Evolutionary conservation across 495 filamentous ascomycete genomes (phyloP), one percentile per base, ranked within the genome.

Genomic region (Aspergillus egyptiacus): DNA sequence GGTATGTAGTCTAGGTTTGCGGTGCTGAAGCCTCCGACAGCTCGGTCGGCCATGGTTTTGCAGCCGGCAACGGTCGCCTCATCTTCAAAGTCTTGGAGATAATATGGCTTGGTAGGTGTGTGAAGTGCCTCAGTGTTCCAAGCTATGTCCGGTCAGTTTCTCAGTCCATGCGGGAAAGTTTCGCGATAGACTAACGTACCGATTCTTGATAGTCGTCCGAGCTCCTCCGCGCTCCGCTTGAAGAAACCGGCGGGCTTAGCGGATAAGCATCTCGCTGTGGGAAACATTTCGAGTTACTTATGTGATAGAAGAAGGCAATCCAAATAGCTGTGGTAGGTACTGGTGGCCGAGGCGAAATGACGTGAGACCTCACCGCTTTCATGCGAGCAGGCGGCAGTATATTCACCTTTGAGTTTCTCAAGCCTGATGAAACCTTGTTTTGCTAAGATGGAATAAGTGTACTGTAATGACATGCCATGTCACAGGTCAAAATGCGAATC

Each of bases 1-100:
- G 73, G 74, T 15, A 86, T 70, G 63, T 79, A 86, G 58, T 90
- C 83, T 41, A 98, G 74, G 36, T 75, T 64, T 14, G 82, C 81
- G 18, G 75, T 79, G 37, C 89, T 94, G 71, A 77, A 87, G 36
- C 91, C 93, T 51, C 91, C 93, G 6, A 95, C 84, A 56, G 91
- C 86, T 28, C 69, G 72, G 62, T 98, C 93, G 61, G 79, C 85
- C 81, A 97, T 89, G 44, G 83, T 73, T 61, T 91, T 95, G 75
- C 86, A 91, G 31, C 70, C 70, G 14, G 75, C 62, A 25, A 89
- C 59, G 10, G 79, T 75, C 9, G 76, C 68, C 32, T 81, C 75
- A 46, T 79, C 69, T 69, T 81, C 76, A 71, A 97, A 77, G 43
- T 77, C 62, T 25, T 77, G 62, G 22, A 79, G 67, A n/a, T 53